A percentile compares a stretch with the other conserved stretches of the same genome.
These are phyloP conservation scores for Aspergillus cavernicola DNA, from an alignment of 495 filamentous ascomycete species.

Conservation along the genomic window DNA sequence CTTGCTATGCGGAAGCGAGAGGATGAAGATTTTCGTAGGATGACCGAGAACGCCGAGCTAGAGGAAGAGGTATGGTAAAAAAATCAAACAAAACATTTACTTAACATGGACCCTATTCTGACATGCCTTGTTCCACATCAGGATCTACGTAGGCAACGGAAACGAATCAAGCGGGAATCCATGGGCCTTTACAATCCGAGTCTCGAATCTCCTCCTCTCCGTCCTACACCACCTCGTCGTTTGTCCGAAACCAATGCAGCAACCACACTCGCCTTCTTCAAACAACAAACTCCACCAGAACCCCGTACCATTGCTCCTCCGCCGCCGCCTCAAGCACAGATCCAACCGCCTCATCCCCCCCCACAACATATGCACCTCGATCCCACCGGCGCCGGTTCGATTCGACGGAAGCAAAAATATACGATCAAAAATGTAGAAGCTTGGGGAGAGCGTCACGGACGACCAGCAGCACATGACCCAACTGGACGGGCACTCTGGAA, in stretches of 20 bases:
- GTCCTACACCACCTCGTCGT: slow-evolving; percentile 42
- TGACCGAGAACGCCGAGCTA: slow-evolving; percentile 44
- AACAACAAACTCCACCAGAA: slow-evolving; percentile 48
- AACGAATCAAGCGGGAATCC: slow-evolving; percentile 45
- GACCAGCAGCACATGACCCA: slow-evolving; percentile 44
- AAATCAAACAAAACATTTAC: background rate
- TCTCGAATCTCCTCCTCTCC: slow-evolving; percentile 41
- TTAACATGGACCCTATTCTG: slow-evolving; percentile 6
- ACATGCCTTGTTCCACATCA: slow-evolving; percentile 16
- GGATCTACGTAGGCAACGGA: slow-evolving; percentile 47
- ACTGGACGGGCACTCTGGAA: slow-evolving; percentile 45
- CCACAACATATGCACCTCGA: slow-evolving; percentile 33
- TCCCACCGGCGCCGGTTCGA: slow-evolving; percentile 25
- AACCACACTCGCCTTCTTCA: slow-evolving; percentile 50
- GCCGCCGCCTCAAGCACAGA: slow-evolving; percentile 28
- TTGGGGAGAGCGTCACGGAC: slow-evolving; percentile 47
- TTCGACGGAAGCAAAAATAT: slow-evolving; percentile 48
- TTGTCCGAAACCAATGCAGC: slow-evolving; percentile 48
- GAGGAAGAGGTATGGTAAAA: slow-evolving; percentile 44
- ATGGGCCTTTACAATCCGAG: slow-evolving; percentile 40
- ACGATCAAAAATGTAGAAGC: slow-evolving; percentile 51
- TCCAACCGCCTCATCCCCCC: slow-evolving; percentile 22
- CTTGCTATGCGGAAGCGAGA: slow-evolving; percentile 46
- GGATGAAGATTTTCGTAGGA: slow-evolving; percentile 45
- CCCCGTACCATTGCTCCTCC: slow-evolving; percentile 37